Percentiles rank a stretch among this genome's conserved stretches.
phyloP scores from a whole-genome alignment of 2,329 filamentous ascomycete genomes.

The Penicillium rolfsii region DNA sequence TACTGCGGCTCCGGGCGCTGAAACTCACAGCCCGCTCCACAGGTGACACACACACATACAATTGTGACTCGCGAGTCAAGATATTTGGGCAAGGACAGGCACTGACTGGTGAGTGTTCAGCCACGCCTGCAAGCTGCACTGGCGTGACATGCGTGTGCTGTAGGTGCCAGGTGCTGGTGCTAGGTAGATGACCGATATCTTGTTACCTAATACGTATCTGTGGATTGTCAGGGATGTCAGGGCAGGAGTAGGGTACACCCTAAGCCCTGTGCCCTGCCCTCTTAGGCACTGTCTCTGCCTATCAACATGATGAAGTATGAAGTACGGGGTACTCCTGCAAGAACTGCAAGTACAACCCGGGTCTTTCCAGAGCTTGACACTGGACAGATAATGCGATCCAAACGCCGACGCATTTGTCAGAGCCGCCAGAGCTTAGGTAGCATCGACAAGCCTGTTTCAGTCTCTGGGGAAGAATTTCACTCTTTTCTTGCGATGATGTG shows the following conservation, averaged over 20 bases:
- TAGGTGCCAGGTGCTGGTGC: not conserved
- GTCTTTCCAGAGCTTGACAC: not conserved
- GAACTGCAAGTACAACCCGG: not conserved
- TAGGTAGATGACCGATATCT: not conserved
- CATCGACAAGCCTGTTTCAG: not conserved
- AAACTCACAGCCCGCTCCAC: not conserved
- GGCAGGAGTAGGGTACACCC: not conserved
- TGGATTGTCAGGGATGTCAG: not conserved
- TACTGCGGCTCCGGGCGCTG: not conserved
- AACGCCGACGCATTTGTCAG: not conserved
- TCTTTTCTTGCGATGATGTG: not conserved
- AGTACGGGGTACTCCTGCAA: not conserved
- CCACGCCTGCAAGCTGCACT: not conserved
- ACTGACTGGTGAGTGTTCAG: slow-evolving; percentile 3
- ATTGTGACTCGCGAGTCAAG: not conserved
- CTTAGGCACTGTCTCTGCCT: not conserved
- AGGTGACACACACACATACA: not conserved
- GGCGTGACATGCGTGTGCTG: not conserved
- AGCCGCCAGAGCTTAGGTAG: not conserved
- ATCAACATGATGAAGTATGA: not conserved
- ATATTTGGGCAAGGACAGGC: not conserved
- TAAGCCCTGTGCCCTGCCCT: slow-evolving; percentile 3
- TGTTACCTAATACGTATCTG: not conserved
- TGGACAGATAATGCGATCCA: not conserved
- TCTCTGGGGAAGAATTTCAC: not conserved